Conservation (phyloP, 176 grass and related monocot species). For the Dendrocalamus sinicus region DNA sequence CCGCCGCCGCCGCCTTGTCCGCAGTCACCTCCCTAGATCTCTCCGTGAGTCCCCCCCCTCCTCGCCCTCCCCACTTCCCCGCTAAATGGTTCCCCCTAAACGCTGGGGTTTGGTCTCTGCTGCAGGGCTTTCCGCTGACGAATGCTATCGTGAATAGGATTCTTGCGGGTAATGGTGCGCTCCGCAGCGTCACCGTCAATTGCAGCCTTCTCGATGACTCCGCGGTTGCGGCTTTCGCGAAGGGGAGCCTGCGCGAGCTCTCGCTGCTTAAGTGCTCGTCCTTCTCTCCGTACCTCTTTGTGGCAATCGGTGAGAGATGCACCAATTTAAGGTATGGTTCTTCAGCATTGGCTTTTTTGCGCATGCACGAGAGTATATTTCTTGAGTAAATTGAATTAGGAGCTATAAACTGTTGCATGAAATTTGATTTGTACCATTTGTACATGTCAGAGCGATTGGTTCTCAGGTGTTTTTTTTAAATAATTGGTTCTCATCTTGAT, state of each 20-base stretch:
- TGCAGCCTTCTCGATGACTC: constrained; percentile 75
- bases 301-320: constrained; percentile 60
- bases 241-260: constrained; percentile 68
- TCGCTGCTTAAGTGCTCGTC: constrained; percentile 68
- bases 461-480: background rate
- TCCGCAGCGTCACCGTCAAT: constrained; percentile 66
- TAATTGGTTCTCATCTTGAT: background rate
- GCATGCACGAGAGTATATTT: background rate
- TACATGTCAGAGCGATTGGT: background rate
- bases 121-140: constrained; percentile 66
- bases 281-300: constrained; percentile 67
- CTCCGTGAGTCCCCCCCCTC: constrained; percentile 26
- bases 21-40: constrained; percentile 38
- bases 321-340: constrained; percentile 64
- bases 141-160: constrained; percentile 57
- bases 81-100: constrained; percentile 35
- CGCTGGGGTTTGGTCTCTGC: constrained; percentile 24
- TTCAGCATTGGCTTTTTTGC: background rate
- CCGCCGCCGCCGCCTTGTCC: constrained; percentile 34
- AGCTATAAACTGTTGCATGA: background rate
- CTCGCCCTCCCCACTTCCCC: background rate
- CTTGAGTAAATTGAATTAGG: background rate
- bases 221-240: constrained; percentile 59
- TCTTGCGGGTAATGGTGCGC: constrained; percentile 56
- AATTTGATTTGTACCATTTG: background rate